Base-by-base conservation (phyloP, 2,329 filamentous ascomycete genomes). In the Colletotrichum sp. region DNA sequence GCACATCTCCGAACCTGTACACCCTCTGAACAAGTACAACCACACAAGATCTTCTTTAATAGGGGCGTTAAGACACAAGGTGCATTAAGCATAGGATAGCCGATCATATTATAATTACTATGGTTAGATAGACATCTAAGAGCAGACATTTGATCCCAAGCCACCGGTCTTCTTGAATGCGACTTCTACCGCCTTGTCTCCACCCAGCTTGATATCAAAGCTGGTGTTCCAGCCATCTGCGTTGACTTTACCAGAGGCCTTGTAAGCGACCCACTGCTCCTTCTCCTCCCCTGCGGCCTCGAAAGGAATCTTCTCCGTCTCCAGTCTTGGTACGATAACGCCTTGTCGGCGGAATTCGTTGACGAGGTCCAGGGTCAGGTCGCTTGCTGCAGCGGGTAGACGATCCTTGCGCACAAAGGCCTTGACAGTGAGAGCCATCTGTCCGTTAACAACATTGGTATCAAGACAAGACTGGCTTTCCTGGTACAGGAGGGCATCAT, bases 401-500 rank as follows among this genome's bases (percentile, higher is more conserved):
- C 68, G 63, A 9, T 72, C 73, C 38, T 72, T 75, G 21, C 69
- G 68, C 7, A 75, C 73, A 9, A 68, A 70, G 8, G 73, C 55
- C 24, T 64, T 72, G 63, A 75, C 21, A 0, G 69, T 67, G 15
- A 75, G 30, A 8, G 55, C 13, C 43, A 72, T n/a, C 73, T 67
- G 67, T 7, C 73, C 73, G 15, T 72, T 32, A 0, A 67, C 63
- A 4, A 26, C 36, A 21, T 67, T 28, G 4, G 67, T 68, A 34
- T 64, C 36, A 4, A 77, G 26, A 60, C 78, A 80, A 8, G 77
- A 80, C 67, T 79, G 77, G 4, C 65, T 26, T 65, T 69, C 16
- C 60, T 79, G 78, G 43, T 80, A 80, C 5, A 78, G 30, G 15
- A 79, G 48, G 2, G 64, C 55, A 26, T 80, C 79, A 13, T 70